phyloP scores from a whole-genome alignment of 2,329 filamentous ascomycete species.

The Neophaeococcomyces aloes region DNA sequence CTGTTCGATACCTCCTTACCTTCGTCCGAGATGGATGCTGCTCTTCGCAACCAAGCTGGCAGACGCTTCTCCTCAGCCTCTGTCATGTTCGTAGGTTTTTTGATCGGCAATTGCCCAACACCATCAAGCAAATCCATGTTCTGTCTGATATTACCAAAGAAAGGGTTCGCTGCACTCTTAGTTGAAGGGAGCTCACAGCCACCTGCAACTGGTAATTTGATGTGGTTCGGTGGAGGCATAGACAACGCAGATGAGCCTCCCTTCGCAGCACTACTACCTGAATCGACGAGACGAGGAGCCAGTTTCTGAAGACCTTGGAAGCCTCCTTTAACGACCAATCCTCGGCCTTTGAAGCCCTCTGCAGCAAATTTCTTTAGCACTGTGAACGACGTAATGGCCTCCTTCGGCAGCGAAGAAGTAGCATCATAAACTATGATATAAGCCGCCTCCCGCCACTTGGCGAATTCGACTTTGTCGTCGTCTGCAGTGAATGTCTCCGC shows the following conservation, averaged over 20 bases:
- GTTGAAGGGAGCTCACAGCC: constrained; percentile 69
- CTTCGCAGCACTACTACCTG: constrained; percentile 28
- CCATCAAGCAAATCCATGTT: constrained; percentile 92
- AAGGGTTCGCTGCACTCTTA: constrained; percentile 65
- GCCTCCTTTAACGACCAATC: constrained; percentile 69
- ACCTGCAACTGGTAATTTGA: constrained; percentile 69
- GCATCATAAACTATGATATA: constrained; percentile 83
- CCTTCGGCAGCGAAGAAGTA: constrained; percentile 63
- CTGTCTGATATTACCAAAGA: constrained; percentile 92
- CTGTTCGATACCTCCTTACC: constrained; percentile 72
- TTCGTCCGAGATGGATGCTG: constrained; percentile 55
- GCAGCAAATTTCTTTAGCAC: constrained; percentile 86
- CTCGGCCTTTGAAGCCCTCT: constrained; percentile 67
- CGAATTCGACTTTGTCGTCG: constrained; percentile 60
- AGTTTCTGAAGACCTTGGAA: constrained; percentile 62
- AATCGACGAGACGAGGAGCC: constrained; percentile 56
- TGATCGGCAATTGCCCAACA: constrained; percentile 66
- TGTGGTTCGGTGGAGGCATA: constrained; percentile 41
- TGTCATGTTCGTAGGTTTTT: constrained; percentile 45
- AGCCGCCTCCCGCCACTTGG: constrained; percentile 61
- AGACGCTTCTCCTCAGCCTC: constrained; percentile 43
- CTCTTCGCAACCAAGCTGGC: constrained; percentile 67
- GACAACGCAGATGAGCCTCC: constrained; percentile 37
- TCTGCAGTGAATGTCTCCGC: constrained; percentile 73
- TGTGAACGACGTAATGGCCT: constrained; percentile 69